Conservation (phyloP, 306 rosid genomes). For the Lotus japonicus region DNA sequence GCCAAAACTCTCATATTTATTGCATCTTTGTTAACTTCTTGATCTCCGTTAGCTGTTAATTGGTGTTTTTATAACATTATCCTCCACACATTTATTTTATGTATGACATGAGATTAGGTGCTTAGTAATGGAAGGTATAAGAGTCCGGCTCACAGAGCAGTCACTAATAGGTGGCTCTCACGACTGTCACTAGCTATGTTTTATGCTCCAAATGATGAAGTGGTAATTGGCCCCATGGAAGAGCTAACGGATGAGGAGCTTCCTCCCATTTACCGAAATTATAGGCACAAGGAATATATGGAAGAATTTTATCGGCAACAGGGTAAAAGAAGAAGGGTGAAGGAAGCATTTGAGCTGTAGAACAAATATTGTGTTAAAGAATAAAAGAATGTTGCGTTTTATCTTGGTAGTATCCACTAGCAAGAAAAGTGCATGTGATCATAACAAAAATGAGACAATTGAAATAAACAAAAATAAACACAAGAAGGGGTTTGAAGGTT, state of each 20-base stretch:
- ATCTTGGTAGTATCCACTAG: too few species aligned
- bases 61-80: neutral
- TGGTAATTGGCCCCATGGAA: constrained; percentile 31
- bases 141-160: constrained; percentile 38
- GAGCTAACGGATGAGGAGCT: constrained; percentile 26
- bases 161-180: constrained; percentile 16
- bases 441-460: too few species aligned
- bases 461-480: too few species aligned
- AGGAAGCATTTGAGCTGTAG: constrained; percentile 28
- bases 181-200: constrained; percentile 34
- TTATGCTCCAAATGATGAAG: constrained; percentile 30
- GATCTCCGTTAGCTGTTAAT: neutral
- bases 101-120: constrained; percentile 4
- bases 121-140: constrained; percentile 38
- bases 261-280: constrained; percentile 22
- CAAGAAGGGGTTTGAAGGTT: too few species aligned
- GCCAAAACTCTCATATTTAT: too few species aligned
- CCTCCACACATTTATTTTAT: neutral
- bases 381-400: too few species aligned
- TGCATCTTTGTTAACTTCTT: too few species aligned
- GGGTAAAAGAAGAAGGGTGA: constrained; percentile 31
- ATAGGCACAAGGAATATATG: constrained; percentile 18
- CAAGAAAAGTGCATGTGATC: too few species aligned
- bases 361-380: too few species aligned
- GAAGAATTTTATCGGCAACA: constrained; percentile 23